Conservation (phyloP, 2,329 filamentous ascomycete genomes). For the Aspergillus hiratsukae region DNA sequence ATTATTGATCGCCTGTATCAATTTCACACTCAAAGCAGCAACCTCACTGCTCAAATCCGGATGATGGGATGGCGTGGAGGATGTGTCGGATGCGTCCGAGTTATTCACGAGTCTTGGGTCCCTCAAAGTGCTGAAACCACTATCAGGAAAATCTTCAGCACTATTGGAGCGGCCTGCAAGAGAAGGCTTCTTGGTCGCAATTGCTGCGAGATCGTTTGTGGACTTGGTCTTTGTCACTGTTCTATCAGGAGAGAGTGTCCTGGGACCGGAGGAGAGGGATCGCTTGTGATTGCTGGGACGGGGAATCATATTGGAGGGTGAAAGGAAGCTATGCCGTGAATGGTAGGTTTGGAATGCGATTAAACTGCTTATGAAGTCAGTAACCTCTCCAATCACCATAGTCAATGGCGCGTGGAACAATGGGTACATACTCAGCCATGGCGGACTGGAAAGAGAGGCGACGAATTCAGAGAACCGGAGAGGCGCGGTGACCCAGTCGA, state of each 20-base stretch:
- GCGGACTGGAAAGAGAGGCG: constrained; percentile 12
- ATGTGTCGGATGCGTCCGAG: constrained; percentile 32
- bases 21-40: constrained; percentile 84
- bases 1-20: constrained; percentile 96
- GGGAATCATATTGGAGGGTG: constrained; percentile 35
- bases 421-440: constrained; percentile 38
- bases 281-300: constrained; percentile 34
- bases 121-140: constrained; percentile 45
- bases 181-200: constrained; percentile 24
- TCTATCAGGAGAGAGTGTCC: constrained; percentile 32
- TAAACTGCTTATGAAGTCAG: constrained; percentile 26
- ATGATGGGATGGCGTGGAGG: constrained; percentile 41
- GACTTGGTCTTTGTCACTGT: constrained; percentile 43
- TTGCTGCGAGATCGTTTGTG: constrained; percentile 38
- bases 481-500: constrained; percentile 9
- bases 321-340: constrained; percentile 30
- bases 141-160: constrained; percentile 30
- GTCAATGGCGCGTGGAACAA: not conserved
- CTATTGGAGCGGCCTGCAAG: constrained; percentile 22
- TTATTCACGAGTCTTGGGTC: constrained; percentile 38
- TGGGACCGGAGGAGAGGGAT: constrained; percentile 33
- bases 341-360: constrained; percentile 37
- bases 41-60: constrained; percentile 70
- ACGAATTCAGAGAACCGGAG: constrained; percentile 18
- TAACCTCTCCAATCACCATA: not conserved